Evolutionary conservation across 2,329 filamentous ascomycete genomes (phyloP), one percentile per base, ranked within the genome.

Genomic region (Colletotrichum godetiae): DNA sequence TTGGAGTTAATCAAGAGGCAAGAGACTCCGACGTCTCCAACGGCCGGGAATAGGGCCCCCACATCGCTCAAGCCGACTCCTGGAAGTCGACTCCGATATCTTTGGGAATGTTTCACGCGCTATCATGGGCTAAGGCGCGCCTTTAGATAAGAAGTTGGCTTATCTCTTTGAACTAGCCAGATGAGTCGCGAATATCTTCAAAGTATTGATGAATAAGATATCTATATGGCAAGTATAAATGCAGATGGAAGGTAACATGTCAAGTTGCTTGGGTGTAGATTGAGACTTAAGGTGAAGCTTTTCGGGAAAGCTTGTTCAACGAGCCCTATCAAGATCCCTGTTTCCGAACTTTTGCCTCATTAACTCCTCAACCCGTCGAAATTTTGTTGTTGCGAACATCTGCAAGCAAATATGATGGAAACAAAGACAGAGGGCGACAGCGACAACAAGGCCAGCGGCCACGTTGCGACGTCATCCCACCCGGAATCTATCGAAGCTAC

Each of bases 31-130:
- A 49, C 42, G 4, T 19, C 42, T 2, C 42, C 42, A 49, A 22
- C 42, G 42, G 42, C 2, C 42, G 19, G 42, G 19, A 49, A 64
- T 64, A n/a, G 42, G 42, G 42, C 42, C 46, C 42, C 46, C 42
- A 64, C 58, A 61, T 61, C 58, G 58, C 33, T 31, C 8, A 61
- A 22, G 19, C 58, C 31, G 33, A 22, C 42, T 49, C 58, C 33
- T 61, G 33, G 58, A 61, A 61, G 27, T 37, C 58, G 33, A 61
- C 58, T 61, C 58, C 58, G 58, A 61, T 61, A 61, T 61, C 58
- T 42, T 19, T 31, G 58, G 58, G 22, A 6, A 37, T 61, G 58
- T 49, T 49, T 22, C 42, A 49, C 42, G 42, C 42, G 33, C 58
- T 37, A 61, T 31, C 33, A 61, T 61, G 27, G 37, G 58, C 33